A percentile compares a stretch with the other conserved stretches of the same genome.
Conservation (phyloP, 352 stramenopile species). For the Globisporangium emineosum region DNA sequence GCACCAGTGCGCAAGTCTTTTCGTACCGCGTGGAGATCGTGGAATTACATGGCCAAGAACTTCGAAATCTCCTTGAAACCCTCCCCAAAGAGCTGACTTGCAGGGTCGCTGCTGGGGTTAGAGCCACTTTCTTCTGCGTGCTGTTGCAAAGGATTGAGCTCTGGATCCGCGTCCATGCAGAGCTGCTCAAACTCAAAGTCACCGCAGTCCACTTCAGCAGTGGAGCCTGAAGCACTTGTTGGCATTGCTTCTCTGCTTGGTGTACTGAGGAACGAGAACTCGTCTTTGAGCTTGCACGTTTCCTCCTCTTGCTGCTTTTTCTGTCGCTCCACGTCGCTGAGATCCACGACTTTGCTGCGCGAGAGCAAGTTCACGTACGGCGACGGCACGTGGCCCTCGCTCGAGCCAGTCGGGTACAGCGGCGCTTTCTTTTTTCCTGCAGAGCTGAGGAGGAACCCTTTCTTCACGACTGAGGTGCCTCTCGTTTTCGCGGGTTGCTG, state of each 20-base stretch:
- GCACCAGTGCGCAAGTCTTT: not conserved
- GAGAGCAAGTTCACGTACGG: slow-evolving; percentile 78
- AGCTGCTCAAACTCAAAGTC: slow-evolving; percentile 82
- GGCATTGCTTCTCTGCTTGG: not conserved
- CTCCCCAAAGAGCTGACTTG: slow-evolving; percentile 41
- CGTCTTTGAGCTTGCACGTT: slow-evolving; percentile 20
- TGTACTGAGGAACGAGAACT: slow-evolving; percentile 24
- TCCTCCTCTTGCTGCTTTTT: slow-evolving; percentile 30
- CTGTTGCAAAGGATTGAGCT: slow-evolving; percentile 34
- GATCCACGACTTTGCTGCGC: slow-evolving; percentile 78
- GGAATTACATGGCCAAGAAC: slow-evolving; percentile 26
- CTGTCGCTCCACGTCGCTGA: slow-evolving; percentile 46
- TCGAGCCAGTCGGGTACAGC: slow-evolving; percentile 75
- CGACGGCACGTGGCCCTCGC: slow-evolving; percentile 56
- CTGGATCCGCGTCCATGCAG: slow-evolving; percentile 71
- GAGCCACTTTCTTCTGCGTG: not conserved
- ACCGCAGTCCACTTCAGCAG: slow-evolving; percentile 42
- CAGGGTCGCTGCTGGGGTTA: slow-evolving; percentile 9
- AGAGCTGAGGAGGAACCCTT: slow-evolving; percentile 52
- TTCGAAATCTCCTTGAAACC: slow-evolving; percentile 50
- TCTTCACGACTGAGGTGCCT: slow-evolving; percentile 44
- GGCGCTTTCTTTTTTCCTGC: slow-evolving; percentile 26
- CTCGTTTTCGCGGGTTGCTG: slow-evolving; percentile 6
- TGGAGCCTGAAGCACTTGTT: not conserved
- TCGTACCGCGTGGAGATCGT: not conserved